phyloP scores from a whole-genome alignment of 2,329 filamentous ascomycete species.

The Colletotrichum sp. region DNA sequence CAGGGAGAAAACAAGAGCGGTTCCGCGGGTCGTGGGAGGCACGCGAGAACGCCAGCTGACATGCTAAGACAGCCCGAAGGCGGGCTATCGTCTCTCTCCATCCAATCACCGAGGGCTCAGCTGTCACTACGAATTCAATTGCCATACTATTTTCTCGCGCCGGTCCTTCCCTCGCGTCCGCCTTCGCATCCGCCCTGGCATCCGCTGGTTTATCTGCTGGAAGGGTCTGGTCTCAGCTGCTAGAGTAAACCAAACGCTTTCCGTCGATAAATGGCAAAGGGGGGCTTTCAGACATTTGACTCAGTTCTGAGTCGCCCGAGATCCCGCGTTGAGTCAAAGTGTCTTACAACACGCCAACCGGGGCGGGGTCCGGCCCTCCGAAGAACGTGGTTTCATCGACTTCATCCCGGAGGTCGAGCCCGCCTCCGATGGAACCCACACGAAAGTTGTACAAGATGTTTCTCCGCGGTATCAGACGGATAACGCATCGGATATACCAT shows the following conservation, averaged over 20 bases:
- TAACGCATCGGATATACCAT: background rate
- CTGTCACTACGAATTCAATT: background rate
- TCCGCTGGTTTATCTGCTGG: background rate
- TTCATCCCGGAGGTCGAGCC: background rate
- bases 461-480: background rate
- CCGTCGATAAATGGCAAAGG: background rate
- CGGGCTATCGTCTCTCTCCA: background rate
- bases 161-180: background rate
- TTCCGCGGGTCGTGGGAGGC: background rate
- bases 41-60: background rate
- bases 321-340: background rate
- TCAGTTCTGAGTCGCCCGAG: background rate
- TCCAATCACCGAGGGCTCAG: background rate
- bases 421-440: background rate
- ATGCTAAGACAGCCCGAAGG: background rate
- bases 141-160: background rate
- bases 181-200: background rate
- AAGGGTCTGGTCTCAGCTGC: background rate
- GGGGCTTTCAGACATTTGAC: background rate
- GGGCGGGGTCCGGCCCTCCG: background rate
- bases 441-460: background rate
- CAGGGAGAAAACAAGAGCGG: background rate
- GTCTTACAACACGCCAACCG: background rate
- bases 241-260: background rate
- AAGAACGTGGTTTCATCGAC: background rate